Evolutionary conservation across 2,329 filamentous ascomycete genomes (phyloP).

Genomic region (Tolypocladium cylindrosporum): DNA sequence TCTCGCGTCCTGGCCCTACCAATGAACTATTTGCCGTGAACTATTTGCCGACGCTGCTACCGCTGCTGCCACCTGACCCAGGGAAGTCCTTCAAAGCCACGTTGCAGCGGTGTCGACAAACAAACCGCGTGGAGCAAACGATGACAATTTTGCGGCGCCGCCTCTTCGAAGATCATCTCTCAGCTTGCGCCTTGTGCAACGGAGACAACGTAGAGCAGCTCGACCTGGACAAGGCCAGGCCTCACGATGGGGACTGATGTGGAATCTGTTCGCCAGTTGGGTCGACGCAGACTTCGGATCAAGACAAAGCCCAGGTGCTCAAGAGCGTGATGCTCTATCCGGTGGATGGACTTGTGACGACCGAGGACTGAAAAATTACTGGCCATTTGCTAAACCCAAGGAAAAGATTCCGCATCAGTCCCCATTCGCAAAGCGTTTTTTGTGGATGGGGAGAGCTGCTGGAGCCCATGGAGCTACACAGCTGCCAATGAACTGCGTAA

Average conservation of each 20-base stretch:
- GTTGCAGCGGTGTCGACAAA: neutral
- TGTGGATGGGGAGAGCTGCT: too few species aligned
- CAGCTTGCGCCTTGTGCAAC: neutral
- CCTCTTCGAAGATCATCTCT: neutral
- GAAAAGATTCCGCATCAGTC: too few species aligned
- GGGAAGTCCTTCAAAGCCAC: neutral
- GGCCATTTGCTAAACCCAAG: too few species aligned
- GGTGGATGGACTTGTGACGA: too few species aligned
- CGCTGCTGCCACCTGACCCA: neutral
- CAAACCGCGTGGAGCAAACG: neutral
- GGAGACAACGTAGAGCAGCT: neutral
- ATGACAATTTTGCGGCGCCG: neutral
- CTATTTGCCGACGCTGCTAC: neutral
- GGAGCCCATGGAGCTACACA: too few species aligned
- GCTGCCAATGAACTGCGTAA: neutral
- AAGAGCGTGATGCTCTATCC: too few species aligned
- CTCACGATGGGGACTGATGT: neutral
- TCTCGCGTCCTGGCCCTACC: neutral
- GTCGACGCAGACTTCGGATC: neutral
- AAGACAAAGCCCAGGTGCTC: too few species aligned
- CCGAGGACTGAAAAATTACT: too few species aligned
- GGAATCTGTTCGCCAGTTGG: neutral
- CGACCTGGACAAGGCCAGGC: neutral
- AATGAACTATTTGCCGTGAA: neutral
- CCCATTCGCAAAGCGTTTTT: too few species aligned